phyloP scores from a whole-genome alignment of 2,329 filamentous ascomycete species.

The Aschersonia sp. region DNA sequence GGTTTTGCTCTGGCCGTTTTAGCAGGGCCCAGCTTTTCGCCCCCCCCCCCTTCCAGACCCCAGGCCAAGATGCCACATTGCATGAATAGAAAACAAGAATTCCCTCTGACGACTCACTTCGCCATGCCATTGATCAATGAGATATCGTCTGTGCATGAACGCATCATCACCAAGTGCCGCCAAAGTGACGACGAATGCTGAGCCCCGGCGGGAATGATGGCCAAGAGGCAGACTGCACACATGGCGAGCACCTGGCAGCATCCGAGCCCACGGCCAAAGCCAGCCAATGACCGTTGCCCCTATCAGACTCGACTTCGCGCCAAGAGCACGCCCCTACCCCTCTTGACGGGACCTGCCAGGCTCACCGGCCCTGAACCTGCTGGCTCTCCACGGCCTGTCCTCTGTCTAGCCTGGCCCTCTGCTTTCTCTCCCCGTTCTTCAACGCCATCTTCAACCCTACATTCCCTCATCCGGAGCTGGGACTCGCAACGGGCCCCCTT shows the following conservation, averaged over 20 bases:
- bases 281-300: not conserved
- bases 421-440: slow-evolving; percentile 9
- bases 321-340: not conserved
- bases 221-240: no score
- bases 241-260: not conserved
- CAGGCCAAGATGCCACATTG: not conserved
- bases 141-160: not conserved
- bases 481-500: slow-evolving; percentile 10
- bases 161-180: no score
- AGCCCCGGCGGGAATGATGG: no score
- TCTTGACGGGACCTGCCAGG: not conserved
- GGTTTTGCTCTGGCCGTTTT: not conserved
- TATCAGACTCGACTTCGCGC: not conserved
- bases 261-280: not conserved
- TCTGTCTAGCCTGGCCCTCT: not conserved
- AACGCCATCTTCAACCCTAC: slow-evolving; percentile 9
- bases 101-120: no score
- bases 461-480: slow-evolving; percentile 17
- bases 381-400: not conserved
- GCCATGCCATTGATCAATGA: not conserved
- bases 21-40: not conserved
- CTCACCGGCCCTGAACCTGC: not conserved
- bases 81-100: not conserved
- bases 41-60: not conserved
- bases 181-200: no score